These are phyloP conservation scores for Piper betle DNA, from an alignment of 164 flowering plant genomes.

Conservation along the genomic window DNA sequence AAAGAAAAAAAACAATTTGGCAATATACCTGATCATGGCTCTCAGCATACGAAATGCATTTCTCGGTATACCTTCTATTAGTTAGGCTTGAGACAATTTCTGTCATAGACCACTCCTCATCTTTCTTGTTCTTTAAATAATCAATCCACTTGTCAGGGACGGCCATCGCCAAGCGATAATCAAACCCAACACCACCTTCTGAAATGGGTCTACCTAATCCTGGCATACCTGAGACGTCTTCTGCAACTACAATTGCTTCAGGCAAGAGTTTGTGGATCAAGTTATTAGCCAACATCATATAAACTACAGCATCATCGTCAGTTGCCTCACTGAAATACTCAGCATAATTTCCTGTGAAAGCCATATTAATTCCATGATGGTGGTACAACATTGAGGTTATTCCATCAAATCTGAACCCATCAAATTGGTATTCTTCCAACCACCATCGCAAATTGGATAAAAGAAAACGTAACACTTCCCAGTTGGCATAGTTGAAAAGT, in stretches of 20 bases:
- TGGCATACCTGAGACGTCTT: slow-evolving; percentile 98
- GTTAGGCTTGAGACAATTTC: slow-evolving; percentile 64
- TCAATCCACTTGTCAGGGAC: slow-evolving; percentile 98
- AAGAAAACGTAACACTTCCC: slow-evolving; percentile 98
- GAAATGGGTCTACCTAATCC: slow-evolving; percentile 66
- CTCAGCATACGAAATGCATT: slow-evolving; percentile 93
- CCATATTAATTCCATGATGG: slow-evolving; percentile 84
- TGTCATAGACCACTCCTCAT: slow-evolving; percentile 86
- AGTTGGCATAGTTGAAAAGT: slow-evolving; percentile 83
- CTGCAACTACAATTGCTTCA: slow-evolving; percentile 84
- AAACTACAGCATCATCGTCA: slow-evolving; percentile 92
- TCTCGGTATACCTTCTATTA: slow-evolving; percentile 86
- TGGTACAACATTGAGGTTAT: slow-evolving; percentile 96
- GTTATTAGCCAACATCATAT: slow-evolving; percentile 78
- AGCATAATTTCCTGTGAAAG: slow-evolving; percentile 63
- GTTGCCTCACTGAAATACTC: slow-evolving; percentile 90
- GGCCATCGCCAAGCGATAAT: slow-evolving; percentile 91
- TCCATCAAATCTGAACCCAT: slow-evolving; percentile 97
- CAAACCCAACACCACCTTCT: slow-evolving; percentile 90
- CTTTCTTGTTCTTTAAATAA: slow-evolving; percentile 72
- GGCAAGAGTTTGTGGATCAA: slow-evolving; percentile 56
- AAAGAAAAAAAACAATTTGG: neutral
- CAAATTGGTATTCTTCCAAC: slow-evolving; percentile 87
- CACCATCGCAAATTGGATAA: slow-evolving; percentile 94
- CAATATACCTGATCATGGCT: slow-evolving; percentile 86